Evolutionary conservation across 768 basidiomycete genomes (phyloP).

Genomic region (Amanita inopinata): DNA sequence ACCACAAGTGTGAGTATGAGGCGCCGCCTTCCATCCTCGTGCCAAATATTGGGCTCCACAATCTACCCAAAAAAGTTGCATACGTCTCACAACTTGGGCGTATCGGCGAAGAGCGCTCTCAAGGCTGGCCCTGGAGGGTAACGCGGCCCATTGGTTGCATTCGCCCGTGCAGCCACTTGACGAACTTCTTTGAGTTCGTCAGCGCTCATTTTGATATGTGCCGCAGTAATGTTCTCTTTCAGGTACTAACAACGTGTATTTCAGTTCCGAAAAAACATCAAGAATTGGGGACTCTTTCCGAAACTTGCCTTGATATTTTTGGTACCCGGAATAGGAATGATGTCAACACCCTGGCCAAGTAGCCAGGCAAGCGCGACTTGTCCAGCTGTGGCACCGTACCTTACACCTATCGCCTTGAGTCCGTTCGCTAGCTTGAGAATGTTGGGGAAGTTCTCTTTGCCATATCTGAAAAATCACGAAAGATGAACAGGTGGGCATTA

Average conservation of each 20-base stretch:
- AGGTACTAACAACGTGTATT: conserved; percentile 21
- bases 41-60: too few species aligned
- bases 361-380: conserved; percentile 44
- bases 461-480: conserved; percentile 17
- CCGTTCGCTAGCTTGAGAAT: conserved; percentile 32
- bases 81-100: too few species aligned
- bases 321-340: conserved; percentile 42
- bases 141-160: conserved; percentile 20
- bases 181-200: conserved; percentile 30
- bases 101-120: too few species aligned
- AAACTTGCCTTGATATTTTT: conserved; percentile 25
- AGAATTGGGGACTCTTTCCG: neutral
- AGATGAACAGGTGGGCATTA: conserved; percentile 8
- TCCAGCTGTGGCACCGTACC: conserved; percentile 31
- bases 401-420: conserved; percentile 26
- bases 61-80: too few species aligned
- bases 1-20: too few species aligned
- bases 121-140: conserved; percentile 24
- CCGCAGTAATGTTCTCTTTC: conserved; percentile 33
- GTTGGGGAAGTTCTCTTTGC: conserved; percentile 37
- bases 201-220: conserved; percentile 21
- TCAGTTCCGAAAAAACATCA: neutral
- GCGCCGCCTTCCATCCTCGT: too few species aligned
- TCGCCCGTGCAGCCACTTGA: conserved; percentile 23
- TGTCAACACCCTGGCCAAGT: conserved; percentile 34